Conservation (phyloP, 345 rosid genomes). For the Lumnitzera racemosa region DNA sequence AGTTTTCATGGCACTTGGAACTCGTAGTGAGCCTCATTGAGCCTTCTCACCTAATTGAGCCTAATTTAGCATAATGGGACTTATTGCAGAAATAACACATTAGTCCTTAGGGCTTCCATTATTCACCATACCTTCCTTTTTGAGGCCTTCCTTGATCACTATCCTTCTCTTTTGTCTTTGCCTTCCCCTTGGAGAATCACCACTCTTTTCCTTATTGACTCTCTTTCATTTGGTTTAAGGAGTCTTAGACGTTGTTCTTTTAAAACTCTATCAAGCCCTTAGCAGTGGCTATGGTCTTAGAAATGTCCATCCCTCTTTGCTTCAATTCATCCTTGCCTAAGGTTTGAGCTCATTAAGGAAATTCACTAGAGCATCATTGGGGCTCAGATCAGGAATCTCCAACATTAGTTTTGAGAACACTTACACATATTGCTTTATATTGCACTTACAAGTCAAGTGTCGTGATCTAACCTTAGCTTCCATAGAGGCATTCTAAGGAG, state of each 20-base stretch:
- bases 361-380: not conserved
- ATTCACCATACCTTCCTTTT: not conserved
- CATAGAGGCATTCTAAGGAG: not conserved
- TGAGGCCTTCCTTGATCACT: not conserved
- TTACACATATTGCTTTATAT: not conserved
- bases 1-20: not conserved
- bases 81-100: not conserved
- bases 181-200: not conserved
- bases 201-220: not conserved
- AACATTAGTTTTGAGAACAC: not conserved
- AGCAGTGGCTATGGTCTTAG: not conserved
- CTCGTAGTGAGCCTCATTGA: not conserved
- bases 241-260: not conserved
- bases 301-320: conserved; percentile 1
- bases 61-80: not conserved
- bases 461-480: not conserved
- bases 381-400: not conserved
- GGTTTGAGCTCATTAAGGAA: not conserved
- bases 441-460: not conserved
- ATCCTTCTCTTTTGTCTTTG: not conserved
- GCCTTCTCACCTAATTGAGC: not conserved
- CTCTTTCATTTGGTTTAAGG: not conserved
- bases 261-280: not conserved
- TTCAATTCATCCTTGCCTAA: not conserved
- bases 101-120: too few species aligned